These are phyloP conservation scores for Naganishia antarctica DNA, from an alignment of 768 basidiomycete species.

Conservation along the genomic window DNA sequence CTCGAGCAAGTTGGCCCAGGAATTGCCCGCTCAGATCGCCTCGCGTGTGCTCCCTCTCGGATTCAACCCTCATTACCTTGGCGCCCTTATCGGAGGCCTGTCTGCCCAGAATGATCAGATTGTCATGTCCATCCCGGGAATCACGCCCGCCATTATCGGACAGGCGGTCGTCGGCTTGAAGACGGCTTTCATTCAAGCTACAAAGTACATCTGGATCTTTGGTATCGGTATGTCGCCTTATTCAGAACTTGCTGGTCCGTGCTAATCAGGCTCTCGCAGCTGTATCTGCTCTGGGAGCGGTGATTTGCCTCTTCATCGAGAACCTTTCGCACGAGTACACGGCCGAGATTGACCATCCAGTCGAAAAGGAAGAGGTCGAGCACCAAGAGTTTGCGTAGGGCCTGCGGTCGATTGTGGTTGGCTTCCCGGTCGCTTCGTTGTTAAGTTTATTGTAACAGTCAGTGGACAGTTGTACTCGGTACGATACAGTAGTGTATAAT, in stretches of 20 bases:
- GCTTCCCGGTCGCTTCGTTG: too few species aligned
- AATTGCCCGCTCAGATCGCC: neutral
- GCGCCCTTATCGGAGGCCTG: neutral
- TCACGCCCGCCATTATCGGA: neutral
- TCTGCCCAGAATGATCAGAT: neutral
- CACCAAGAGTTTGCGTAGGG: too few species aligned
- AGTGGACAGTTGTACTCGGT: too few species aligned
- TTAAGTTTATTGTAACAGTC: too few species aligned
- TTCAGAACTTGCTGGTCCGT: neutral
- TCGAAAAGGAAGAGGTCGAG: too few species aligned
- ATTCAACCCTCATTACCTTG: neutral
- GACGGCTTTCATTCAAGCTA: neutral
- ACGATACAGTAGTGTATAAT: too few species aligned
- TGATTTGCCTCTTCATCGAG: neutral
- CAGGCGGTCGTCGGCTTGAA: neutral
- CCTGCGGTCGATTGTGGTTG: too few species aligned
- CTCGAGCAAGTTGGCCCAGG: neutral
- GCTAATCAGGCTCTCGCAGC: neutral
- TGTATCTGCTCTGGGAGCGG: neutral
- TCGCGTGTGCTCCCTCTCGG: neutral
- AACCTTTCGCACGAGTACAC: neutral
- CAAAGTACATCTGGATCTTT: conserved; percentile 7
- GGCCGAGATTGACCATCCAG: conserved; percentile 4
- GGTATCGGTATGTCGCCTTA: neutral
- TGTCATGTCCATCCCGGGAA: neutral